phyloP scores from a whole-genome alignment of 768 basidiomycete species.

The Russula emetica region DNA sequence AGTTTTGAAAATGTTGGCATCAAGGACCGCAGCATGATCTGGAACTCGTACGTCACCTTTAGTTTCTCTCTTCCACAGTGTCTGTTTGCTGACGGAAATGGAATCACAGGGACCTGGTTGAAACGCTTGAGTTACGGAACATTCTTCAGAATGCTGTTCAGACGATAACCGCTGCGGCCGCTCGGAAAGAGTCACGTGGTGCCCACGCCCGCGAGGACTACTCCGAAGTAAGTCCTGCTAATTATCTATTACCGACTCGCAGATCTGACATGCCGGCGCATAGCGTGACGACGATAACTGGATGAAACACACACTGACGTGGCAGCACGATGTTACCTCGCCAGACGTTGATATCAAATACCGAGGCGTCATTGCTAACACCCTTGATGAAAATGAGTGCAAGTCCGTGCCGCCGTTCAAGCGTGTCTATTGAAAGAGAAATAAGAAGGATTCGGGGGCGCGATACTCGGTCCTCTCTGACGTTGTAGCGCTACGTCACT shows the following conservation, averaged over 20 bases:
- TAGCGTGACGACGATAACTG: slow-evolving; percentile 89
- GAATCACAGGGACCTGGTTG: slow-evolving; percentile 76
- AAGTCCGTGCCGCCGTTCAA: slow-evolving; percentile 97
- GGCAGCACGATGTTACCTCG: slow-evolving; percentile 69
- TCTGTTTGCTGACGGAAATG: neutral
- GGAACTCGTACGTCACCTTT: slow-evolving; percentile 82
- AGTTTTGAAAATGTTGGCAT: slow-evolving; percentile 89
- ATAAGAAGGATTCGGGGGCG: neutral
- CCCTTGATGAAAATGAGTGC: slow-evolving; percentile 95
- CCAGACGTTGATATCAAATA: slow-evolving; percentile 89
- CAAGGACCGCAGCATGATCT: slow-evolving; percentile 99
- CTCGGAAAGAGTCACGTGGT: slow-evolving; percentile 95
- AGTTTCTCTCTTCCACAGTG: neutral
- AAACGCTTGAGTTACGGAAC: slow-evolving; percentile 96
- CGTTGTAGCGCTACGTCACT: neutral
- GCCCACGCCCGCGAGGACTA: slow-evolving; percentile 98
- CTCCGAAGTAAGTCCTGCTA: slow-evolving; percentile 64
- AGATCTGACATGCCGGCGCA: neutral
- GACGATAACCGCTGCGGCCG: slow-evolving; percentile 88
- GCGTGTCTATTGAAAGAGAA: slow-evolving; percentile 68
- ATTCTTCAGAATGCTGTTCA: slow-evolving; percentile 92
- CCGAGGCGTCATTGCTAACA: slow-evolving; percentile 76
- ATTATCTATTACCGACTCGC: neutral
- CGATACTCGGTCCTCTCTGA: neutral
- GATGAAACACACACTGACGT: slow-evolving; percentile 97